Conservation (phyloP, 345 rosid genomes). For the Murraya paniculata region DNA sequence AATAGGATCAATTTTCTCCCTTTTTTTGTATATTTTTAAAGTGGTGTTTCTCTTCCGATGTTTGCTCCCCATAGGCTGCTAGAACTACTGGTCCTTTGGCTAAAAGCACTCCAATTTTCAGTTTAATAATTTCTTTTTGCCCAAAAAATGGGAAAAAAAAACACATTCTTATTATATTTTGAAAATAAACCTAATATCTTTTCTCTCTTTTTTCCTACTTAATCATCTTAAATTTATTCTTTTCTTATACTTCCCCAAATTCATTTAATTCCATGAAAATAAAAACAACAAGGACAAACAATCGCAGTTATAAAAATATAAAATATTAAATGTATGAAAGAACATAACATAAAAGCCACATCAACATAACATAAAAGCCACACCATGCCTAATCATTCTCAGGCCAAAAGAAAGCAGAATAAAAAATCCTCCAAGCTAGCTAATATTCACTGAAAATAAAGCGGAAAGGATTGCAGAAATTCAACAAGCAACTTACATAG, state of each 20-base stretch:
- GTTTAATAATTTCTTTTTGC: too few relatives aligned
- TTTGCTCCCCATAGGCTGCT: too few relatives aligned
- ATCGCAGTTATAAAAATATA: neutral
- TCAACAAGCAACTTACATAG: conserved; percentile 21
- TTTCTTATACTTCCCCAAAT: neutral
- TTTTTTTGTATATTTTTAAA: too few relatives aligned
- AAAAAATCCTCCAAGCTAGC: neutral
- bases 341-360: neutral
- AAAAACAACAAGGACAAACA: neutral
- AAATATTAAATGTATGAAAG: neutral
- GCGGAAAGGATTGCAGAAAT: neutral
- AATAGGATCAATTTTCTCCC: too few relatives aligned
- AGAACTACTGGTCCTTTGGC: too few relatives aligned
- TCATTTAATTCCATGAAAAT: neutral
- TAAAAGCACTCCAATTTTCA: too few relatives aligned
- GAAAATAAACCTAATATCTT: neutral
- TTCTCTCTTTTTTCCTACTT: neutral
- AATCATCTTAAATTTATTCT: neutral
- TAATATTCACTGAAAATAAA: too few relatives aligned
- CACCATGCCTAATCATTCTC: neutral
- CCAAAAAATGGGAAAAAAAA: neutral
- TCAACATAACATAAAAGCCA: neutral
- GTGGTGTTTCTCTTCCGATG: too few relatives aligned
- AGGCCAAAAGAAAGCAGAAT: neutral
- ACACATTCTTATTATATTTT: neutral